phyloP scores from a whole-genome alignment of 129 eudicot genomes.

The Ambrosia trifida region DNA sequence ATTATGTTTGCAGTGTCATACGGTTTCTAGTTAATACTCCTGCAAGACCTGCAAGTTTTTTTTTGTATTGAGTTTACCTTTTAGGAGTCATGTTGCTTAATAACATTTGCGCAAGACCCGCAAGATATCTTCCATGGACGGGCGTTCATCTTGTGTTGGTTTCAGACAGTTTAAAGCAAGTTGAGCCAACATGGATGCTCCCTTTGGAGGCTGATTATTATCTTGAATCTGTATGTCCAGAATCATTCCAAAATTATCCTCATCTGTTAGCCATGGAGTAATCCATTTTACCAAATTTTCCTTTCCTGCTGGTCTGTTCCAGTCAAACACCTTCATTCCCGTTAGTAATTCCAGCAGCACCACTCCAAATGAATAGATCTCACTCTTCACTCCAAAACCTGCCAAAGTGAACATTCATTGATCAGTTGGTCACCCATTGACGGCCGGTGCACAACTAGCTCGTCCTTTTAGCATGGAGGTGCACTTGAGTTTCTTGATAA shows the following conservation, averaged over 20 bases:
- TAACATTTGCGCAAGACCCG: slow-evolving; percentile 18
- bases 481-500: too few relatives aligned
- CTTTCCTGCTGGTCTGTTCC: slow-evolving; percentile 29
- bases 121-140: slow-evolving; percentile 21
- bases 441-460: too few relatives aligned
- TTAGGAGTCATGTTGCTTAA: not conserved
- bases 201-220: slow-evolving; percentile 7
- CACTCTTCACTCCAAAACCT: slow-evolving; percentile 29
- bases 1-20: not conserved
- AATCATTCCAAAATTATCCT: slow-evolving; percentile 7
- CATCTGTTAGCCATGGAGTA: slow-evolving; percentile 16
- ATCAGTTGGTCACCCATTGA: not conserved
- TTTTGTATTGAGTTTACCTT: too few relatives aligned
- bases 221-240: slow-evolving; percentile 27
- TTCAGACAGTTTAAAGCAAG: slow-evolving; percentile 24
- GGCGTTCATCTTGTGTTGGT: slow-evolving; percentile 4
- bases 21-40: too few relatives aligned
- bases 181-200: slow-evolving; percentile 20
- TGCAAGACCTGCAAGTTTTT: too few relatives aligned
- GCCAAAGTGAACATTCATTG: slow-evolving; percentile 9
- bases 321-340: slow-evolving; percentile 36
- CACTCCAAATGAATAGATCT: slow-evolving; percentile 45
- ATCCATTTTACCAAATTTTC: slow-evolving; percentile 29
- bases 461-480: too few relatives aligned
- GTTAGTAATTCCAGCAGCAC: slow-evolving; percentile 39